These are phyloP conservation scores for Crassisporium funariophilum DNA, from an alignment of 768 basidiomycete genomes.

Conservation along the genomic window DNA sequence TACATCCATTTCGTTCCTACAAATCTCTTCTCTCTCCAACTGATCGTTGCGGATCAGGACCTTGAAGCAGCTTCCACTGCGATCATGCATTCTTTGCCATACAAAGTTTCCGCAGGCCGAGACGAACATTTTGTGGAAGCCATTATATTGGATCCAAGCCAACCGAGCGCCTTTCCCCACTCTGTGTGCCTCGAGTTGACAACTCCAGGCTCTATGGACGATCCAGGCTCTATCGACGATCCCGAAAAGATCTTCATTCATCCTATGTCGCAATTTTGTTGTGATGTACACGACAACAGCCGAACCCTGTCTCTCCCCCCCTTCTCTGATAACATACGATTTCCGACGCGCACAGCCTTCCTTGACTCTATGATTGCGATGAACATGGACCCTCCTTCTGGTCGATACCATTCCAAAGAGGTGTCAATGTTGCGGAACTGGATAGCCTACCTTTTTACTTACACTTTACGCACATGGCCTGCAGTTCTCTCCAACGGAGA, in stretches of 20 bases:
- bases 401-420: not conserved
- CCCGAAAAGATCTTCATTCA: slow-evolving; percentile 17
- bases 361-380: slow-evolving; percentile 1
- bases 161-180: not conserved
- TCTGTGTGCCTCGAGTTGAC: not conserved
- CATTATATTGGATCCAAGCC: not conserved
- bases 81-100: not conserved
- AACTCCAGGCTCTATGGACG: not conserved
- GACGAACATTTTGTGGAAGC: not conserved
- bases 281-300: slow-evolving; percentile 10
- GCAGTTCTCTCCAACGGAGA: not conserved
- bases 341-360: slow-evolving; percentile 14
- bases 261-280: slow-evolving; percentile 11
- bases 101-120: not conserved
- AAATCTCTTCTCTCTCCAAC: slow-evolving; percentile 14
- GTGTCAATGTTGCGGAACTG: not conserved
- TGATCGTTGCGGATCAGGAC: slow-evolving; percentile 17
- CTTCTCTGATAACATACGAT: slow-evolving; percentile 10
- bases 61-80: not conserved
- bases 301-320: slow-evolving; percentile 11
- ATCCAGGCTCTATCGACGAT: not conserved
- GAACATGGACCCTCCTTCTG: not conserved
- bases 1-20: slow-evolving; percentile 18
- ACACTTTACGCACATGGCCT: not conserved
- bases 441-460: not conserved